Percentiles rank a stretch among this genome's conserved stretches.
Conservation (phyloP, 768 basidiomycete species). For the Termitomyces titanicus region DNA sequence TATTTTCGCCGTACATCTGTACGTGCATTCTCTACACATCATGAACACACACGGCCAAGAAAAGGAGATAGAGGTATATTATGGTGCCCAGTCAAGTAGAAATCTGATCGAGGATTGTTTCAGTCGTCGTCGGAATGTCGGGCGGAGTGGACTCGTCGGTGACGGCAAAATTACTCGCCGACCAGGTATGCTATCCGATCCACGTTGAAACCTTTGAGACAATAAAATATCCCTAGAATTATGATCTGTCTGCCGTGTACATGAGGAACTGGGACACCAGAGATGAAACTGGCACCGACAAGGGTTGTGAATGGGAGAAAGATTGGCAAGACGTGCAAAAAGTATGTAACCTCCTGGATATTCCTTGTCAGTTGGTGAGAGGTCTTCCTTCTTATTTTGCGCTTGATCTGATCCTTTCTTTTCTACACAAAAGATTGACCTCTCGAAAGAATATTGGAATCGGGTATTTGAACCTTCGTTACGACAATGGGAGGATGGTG, state of each 20-base stretch:
- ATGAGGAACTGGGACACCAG: constrained; percentile 97
- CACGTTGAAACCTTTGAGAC: neutral
- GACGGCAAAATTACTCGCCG: constrained; percentile 69
- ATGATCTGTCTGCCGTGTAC: constrained; percentile 82
- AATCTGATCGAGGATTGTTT: neutral
- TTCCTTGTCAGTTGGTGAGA: constrained; percentile 71
- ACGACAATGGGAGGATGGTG: constrained; percentile 68
- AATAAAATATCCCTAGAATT: constrained; percentile 45
- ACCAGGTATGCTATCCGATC: constrained; percentile 41
- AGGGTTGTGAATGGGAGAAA: constrained; percentile 93
- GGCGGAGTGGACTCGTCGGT: constrained; percentile 96
- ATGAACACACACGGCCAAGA: constrained; percentile 13
- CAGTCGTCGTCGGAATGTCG: constrained; percentile 91
- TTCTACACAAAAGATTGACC: constrained; percentile 60
- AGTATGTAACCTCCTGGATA: constrained; percentile 69
- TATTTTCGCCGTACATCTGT: constrained; percentile 12
- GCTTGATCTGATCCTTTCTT: constrained; percentile 1
- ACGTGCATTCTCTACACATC: constrained; percentile 10
- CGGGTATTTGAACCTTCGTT: constrained; percentile 88
- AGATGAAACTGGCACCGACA: constrained; percentile 74
- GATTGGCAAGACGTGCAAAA: constrained; percentile 90
- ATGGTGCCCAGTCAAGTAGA: neutral
- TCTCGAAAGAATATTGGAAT: constrained; percentile 90
- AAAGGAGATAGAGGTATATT: constrained; percentile 29
- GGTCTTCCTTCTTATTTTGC: neutral